Base-by-base conservation (phyloP, 768 basidiomycete genomes). In the Asterophora lycoperdoides region DNA sequence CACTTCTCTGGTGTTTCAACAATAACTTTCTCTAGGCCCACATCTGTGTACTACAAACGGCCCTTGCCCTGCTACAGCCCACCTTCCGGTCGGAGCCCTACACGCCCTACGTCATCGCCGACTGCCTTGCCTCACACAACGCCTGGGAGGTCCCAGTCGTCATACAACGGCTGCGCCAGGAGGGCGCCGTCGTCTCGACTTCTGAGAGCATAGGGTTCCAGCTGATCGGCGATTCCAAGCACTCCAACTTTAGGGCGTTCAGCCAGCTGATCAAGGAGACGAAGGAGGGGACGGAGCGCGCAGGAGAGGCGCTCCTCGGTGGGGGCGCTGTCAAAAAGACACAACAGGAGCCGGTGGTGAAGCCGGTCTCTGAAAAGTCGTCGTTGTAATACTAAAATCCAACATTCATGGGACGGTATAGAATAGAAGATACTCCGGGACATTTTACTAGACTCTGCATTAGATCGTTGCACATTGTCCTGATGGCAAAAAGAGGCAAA, bases 31-130 rank as follows among this genome's bases (percentile, higher is more conserved):
- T 14, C 19, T 23, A 60, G 59, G 53, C 59, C 9, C 59, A 83
- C 56, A 73, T 96, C 14, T 93, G 85, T 73, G 80, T 95, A 51
- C 76, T 98, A 2, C 94, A 98, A 68, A 58, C 59, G 14, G 57
- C 59, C 5, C 33, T 58, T 19, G 46, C 55, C 1, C 51, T 56
- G 71, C 44, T 72, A 71, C 38, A 65, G 65, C 50, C 56, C 61
- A 63, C 17, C 11, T 52, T 55, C 52, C 44, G 54, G 29, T 28
- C 51, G 11, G 33, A 57, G 23, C 48, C 60, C 34, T 53, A 60
- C 49, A 55, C 55, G 2, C 46, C 48, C 9, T 60, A 60, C 38
- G 53, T 60, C 19, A 51, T 60, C 34, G 57, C 59, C 10, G 59
- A 60, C 19, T 47, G 53, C 30, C 5, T 60, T 11, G 53, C 59